Percentiles rank a stretch among this genome's conserved stretches.
These are phyloP conservation scores for Hevea brasiliensis DNA, from an alignment of 345 rosid genomes.

Conservation along the genomic window DNA sequence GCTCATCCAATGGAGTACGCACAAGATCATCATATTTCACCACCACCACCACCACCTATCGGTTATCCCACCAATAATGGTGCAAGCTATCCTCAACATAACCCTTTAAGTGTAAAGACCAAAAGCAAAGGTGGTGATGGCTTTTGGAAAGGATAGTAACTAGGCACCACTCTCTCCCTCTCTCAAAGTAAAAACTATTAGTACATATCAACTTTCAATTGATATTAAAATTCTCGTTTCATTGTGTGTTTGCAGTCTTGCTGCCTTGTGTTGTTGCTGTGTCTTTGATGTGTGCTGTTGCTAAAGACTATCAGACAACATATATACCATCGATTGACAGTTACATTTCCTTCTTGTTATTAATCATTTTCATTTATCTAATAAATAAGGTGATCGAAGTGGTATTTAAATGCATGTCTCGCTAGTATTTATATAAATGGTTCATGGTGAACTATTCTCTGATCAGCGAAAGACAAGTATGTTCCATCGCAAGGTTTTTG, in stretches of 20 bases:
- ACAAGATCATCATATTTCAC: background rate
- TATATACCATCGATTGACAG: background rate
- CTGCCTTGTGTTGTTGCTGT: slow-evolving; percentile 25
- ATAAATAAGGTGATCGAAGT: too few relatives aligned
- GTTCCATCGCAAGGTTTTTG: too few relatives aligned
- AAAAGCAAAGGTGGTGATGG: slow-evolving; percentile 14
- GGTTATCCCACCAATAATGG: slow-evolving; percentile 14
- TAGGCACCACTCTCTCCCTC: too few relatives aligned
- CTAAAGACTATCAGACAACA: background rate
- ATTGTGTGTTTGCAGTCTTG: slow-evolving; percentile 12
- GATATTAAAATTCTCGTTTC: background rate
- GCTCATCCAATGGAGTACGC: too few relatives aligned
- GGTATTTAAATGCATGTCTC: too few relatives aligned
- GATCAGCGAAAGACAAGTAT: too few relatives aligned
- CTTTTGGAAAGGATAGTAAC: slow-evolving; percentile 18
- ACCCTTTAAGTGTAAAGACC: background rate
- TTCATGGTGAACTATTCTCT: too few relatives aligned
- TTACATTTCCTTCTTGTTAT: background rate
- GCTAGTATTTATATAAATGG: too few relatives aligned
- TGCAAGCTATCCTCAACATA: background rate
- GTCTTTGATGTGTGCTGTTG: slow-evolving; percentile 15
- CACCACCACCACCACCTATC: background rate
- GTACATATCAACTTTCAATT: too few relatives aligned
- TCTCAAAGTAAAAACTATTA: too few relatives aligned
- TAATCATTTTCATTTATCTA: too few relatives aligned